These are phyloP conservation scores for Tolypocladium tundrense DNA, from an alignment of 2,329 filamentous ascomycete genomes.

Conservation along the genomic window DNA sequence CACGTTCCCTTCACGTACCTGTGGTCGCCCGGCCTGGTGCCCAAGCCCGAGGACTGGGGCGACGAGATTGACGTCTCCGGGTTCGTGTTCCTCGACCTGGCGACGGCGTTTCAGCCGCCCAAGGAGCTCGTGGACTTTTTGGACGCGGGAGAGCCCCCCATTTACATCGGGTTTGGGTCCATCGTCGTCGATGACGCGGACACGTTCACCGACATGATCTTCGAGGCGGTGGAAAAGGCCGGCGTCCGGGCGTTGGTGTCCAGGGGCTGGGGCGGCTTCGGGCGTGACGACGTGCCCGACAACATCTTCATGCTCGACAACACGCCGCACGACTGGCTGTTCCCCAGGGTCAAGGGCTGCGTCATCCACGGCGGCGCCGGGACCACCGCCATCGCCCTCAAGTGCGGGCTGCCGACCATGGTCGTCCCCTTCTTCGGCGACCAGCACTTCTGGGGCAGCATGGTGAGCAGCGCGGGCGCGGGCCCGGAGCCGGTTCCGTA, in stretches of 20 bases:
- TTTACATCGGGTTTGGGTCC: constrained; percentile 69
- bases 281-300: constrained; percentile 45
- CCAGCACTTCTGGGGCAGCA: constrained; percentile 68
- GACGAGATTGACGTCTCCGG: constrained; percentile 63
- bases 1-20: constrained; percentile 70
- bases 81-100: constrained; percentile 67
- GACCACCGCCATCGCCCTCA: constrained; percentile 64
- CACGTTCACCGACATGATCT: constrained; percentile 59
- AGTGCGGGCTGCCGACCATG: constrained; percentile 62
- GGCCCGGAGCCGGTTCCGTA: constrained; percentile 60
- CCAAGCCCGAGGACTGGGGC: constrained; percentile 60
- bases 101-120: constrained; percentile 50
- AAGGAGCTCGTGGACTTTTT: constrained; percentile 46
- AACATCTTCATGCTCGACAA: constrained; percentile 65
- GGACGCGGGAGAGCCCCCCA: constrained; percentile 43
- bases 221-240: constrained; percentile 53
- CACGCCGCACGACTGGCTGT: constrained; percentile 69
- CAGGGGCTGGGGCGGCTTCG: constrained; percentile 67
- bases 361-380: constrained; percentile 73
- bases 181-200: constrained; percentile 67
- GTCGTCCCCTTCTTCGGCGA: constrained; percentile 74
- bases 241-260: constrained; percentile 63
- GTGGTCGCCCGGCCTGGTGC: constrained; percentile 56
- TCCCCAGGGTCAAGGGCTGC: constrained; percentile 54
- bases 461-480: constrained; percentile 53